Evolutionary conservation across 352 stramenopile species (phyloP).

Genomic region (Pythium phragmitis): DNA sequence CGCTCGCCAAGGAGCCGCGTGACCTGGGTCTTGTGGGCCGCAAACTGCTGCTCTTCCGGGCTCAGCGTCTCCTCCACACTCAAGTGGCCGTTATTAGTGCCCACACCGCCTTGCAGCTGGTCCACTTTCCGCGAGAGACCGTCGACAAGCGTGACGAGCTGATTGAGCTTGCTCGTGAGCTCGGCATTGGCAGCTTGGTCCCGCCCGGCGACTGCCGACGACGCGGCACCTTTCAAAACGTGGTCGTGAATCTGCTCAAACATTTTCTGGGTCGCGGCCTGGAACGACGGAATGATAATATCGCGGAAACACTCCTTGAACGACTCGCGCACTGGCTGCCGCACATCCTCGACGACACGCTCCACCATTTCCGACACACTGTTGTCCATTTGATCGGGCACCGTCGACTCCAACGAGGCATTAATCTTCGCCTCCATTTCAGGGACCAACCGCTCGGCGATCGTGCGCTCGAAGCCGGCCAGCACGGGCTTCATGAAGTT

Average conservation of each 20-base stretch:
- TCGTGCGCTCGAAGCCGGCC: slow-evolving; percentile 74
- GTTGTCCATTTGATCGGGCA: slow-evolving; percentile 62
- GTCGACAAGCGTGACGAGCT: slow-evolving; percentile 64
- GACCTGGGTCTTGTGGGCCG: slow-evolving; percentile 58
- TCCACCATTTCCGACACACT: slow-evolving; percentile 73
- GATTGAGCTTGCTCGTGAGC: slow-evolving; percentile 56
- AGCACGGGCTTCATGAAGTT: slow-evolving; percentile 88
- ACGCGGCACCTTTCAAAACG: slow-evolving; percentile 70
- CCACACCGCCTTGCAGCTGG: slow-evolving; percentile 37
- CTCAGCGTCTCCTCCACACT: slow-evolving; percentile 21
- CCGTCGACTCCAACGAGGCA: slow-evolving; percentile 48
- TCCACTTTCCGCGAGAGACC: slow-evolving; percentile 65
- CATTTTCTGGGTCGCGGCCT: slow-evolving; percentile 87
- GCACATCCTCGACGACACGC: slow-evolving; percentile 75
- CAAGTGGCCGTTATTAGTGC: slow-evolving; percentile 22
- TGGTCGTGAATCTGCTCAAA: slow-evolving; percentile 88
- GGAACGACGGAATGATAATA: slow-evolving; percentile 86
- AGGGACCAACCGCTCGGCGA: slow-evolving; percentile 67
- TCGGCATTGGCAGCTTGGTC: slow-evolving; percentile 52
- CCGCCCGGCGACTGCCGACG: slow-evolving; percentile 42
- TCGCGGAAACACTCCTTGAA: slow-evolving; percentile 86
- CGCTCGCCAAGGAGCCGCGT: slow-evolving; percentile 43
- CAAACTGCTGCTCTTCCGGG: slow-evolving; percentile 55
- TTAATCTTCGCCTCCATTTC: slow-evolving; percentile 74
- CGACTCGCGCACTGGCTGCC: slow-evolving; percentile 75